Conservation (phyloP, 192 early-diverging fungal species). For the Helicostylum pulchrum region DNA sequence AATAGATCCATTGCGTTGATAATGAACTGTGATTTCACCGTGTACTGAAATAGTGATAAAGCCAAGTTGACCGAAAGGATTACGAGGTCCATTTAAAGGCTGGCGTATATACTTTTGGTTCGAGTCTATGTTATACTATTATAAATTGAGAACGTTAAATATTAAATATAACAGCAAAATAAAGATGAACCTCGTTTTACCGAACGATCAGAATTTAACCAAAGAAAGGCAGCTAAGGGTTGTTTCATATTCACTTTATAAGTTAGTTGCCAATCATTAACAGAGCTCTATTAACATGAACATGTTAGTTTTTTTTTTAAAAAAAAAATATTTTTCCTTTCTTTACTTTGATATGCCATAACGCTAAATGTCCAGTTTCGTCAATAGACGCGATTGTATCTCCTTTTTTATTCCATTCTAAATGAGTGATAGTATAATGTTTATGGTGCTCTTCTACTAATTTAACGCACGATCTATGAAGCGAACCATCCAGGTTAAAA, state of each 20-base stretch:
- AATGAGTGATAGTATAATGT: conserved; percentile 29
- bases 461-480: conserved; percentile 13
- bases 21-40: conserved; percentile 36
- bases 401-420: conserved; percentile 38
- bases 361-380: conserved; percentile 33
- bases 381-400: conserved; percentile 29
- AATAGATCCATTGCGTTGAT: conserved; percentile 31
- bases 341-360: conserved; percentile 35
- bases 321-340: neutral
- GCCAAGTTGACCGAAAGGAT: conserved; percentile 34
- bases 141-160: neutral
- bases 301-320: neutral
- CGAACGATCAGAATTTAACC: conserved; percentile 32
- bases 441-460: conserved; percentile 27
- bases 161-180: neutral
- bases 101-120: neutral
- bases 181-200: conserved; percentile 10
- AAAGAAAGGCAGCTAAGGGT: conserved; percentile 30
- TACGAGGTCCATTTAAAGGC: conserved; percentile 25
- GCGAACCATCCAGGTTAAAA: conserved; percentile 3
- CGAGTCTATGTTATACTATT: neutral
- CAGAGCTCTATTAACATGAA: conserved; percentile 15
- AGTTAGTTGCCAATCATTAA: conserved; percentile 17
- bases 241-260: conserved; percentile 30
- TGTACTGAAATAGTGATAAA: conserved; percentile 34